phyloP scores from a whole-genome alignment of 306 rosid genomes.

The Carpinus viminea region DNA sequence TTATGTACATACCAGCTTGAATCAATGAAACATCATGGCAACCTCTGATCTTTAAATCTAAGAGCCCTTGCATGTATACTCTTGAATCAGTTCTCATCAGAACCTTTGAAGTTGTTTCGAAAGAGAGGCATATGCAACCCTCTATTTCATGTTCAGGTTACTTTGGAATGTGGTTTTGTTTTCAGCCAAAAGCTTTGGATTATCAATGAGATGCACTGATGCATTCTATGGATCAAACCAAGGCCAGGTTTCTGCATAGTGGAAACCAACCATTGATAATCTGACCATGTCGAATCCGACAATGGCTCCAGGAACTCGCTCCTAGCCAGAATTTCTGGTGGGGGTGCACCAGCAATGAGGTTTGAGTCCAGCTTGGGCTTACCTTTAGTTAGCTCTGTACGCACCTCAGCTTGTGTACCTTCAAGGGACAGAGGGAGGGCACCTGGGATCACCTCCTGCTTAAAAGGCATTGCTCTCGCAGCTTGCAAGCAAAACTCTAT shows the following conservation, averaged over 20 bases:
- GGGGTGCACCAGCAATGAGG: slow-evolving; percentile 78
- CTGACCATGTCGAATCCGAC: slow-evolving; percentile 49
- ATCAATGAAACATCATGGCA: neutral
- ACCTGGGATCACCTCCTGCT: slow-evolving; percentile 90
- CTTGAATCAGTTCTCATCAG: neutral
- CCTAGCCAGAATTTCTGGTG: slow-evolving; percentile 57
- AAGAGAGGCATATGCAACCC: neutral
- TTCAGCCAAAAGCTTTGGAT: slow-evolving; percentile 30
- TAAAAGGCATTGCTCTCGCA: slow-evolving; percentile 78
- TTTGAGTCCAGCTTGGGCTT: slow-evolving; percentile 74
- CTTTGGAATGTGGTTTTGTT: slow-evolving; percentile 33
- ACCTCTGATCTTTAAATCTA: neutral
- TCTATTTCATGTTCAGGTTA: slow-evolving; percentile 3
- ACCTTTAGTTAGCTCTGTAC: slow-evolving; percentile 59
- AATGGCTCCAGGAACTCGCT: slow-evolving; percentile 91
- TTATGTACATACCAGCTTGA: neutral
- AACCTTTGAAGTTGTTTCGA: neutral
- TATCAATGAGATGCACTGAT: slow-evolving; percentile 30
- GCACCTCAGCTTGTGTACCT: slow-evolving; percentile 34
- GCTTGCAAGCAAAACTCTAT: slow-evolving; percentile 91
- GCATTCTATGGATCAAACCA: slow-evolving; percentile 43
- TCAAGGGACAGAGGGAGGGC: slow-evolving; percentile 67
- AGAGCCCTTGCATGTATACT: neutral
- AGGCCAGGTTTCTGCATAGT: slow-evolving; percentile 47
- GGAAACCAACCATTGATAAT: slow-evolving; percentile 63